These are phyloP conservation scores for Boechera stricta DNA, from an alignment of 345 rosid genomes.

Conservation along the genomic window DNA sequence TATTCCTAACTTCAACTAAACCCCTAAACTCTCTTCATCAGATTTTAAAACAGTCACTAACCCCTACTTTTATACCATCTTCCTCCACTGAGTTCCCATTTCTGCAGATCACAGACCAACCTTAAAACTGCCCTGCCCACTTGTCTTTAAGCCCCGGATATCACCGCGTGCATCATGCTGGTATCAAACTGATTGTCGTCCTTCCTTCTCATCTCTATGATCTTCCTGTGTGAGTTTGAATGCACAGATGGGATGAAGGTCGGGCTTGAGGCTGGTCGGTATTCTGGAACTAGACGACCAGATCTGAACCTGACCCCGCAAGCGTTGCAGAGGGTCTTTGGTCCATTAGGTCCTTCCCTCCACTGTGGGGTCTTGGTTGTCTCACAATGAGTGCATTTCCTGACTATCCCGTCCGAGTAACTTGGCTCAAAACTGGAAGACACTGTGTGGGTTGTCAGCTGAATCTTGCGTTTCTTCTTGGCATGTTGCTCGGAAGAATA, in stretches of 20 bases:
- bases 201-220: conserved; percentile 82
- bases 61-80: conserved; percentile 39
- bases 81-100: conserved; percentile 28
- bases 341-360: conserved; percentile 97
- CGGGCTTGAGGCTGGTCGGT: conserved; percentile 91
- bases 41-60: conserved; percentile 34
- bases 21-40: conserved; percentile 43
- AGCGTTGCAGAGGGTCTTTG: conserved; percentile 94
- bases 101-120: conserved; percentile 33
- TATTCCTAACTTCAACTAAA: conserved; percentile 35
- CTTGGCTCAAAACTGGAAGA: conserved; percentile 30
- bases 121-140: conserved; percentile 8
- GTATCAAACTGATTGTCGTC: conserved; percentile 37
- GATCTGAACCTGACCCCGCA: conserved; percentile 93
- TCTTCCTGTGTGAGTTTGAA: conserved; percentile 92
- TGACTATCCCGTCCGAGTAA: conserved; percentile 17
- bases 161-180: conserved; percentile 20
- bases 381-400: conserved; percentile 79
- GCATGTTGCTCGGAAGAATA: conserved; percentile 40
- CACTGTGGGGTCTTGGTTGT: conserved; percentile 90
- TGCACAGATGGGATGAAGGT: conserved; percentile 74
- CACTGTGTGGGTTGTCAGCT: conserved; percentile 39
- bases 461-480: conserved; percentile 57
- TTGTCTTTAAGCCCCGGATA: conserved; percentile 35
- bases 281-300: conserved; percentile 88